Evolutionary conservation across 164 flowering plant genomes (phyloP), one percentile per base, ranked within the genome.

Genomic region (Buxus sempervirens): DNA sequence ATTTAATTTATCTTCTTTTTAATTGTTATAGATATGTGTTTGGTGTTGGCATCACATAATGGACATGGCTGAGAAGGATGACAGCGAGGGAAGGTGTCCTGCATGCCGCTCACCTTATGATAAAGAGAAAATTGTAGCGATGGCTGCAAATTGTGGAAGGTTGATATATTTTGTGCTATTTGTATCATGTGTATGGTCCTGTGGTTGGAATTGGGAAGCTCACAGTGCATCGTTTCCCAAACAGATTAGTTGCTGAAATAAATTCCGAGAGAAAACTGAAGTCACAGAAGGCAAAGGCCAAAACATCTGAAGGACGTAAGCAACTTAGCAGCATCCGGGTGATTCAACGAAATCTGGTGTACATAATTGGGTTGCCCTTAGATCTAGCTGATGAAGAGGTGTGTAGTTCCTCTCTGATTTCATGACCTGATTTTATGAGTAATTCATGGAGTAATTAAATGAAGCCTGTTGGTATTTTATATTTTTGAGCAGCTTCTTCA

Each of bases 1-100:
- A 45, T 45, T 45, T 45, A 45, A 10, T 56, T 51, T 58, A 0
- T 54, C 14, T 70, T 21, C 23, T 22, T 56, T 41, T 65, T 54
- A 53, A n/a, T 41, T 4, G 19, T 3, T 72, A 53, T 78, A 91
- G 97, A 82, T 91, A 59, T 91, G 97, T 81, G 92, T 91, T 41
- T 91, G 96, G 96, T 91, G 97, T 64, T 91, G 97, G 97, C 91
- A 91, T 82, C 93, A 91, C 73, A 83, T 91, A 48, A 88, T 91
- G 93, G 92, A 90, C 66, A 88, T 91, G 92, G 97, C 97, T 61
- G 97, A 88, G 85, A 91, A 87, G 79, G 92, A 88, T 73, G 88
- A 84, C 14, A 75, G 84, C 3, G 91, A 90, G 79, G 97, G 97
- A 32, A 80, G 90, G 2, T 91, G 97, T 75, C 97, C 97, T 18